Evolutionary conservation across 345 rosid genomes (phyloP), one percentile per base, ranked within the genome.

Genomic region (Populus tremula): DNA sequence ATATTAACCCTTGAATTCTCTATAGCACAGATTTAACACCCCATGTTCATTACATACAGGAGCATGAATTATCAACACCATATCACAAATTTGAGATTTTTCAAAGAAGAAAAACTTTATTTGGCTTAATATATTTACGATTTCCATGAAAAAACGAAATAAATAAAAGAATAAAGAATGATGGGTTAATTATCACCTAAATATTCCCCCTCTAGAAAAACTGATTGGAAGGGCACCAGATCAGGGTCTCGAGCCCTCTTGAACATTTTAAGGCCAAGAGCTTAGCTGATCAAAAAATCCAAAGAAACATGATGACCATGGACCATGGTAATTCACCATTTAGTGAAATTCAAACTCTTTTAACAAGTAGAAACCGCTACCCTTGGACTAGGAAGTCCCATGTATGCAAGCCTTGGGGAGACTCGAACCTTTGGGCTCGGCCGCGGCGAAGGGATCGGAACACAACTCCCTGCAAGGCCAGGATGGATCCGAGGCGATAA

Each of bases 351-450:
- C 18, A 21, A 17, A 13, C 56, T 50, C 56, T 18, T 31, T 41
- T 41, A 63, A 56, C 8, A 63, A 16, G 79, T 47, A 33, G 33
- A 35, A 64, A 65, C 67, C 8, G 78, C n/a, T 1, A 80, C 61
- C 72, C 86, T 84, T 29, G 88, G 88, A 78, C 87, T 85, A 41
- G 88, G 88, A 21, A 85, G 79, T 71, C 88, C 90, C 90, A 85
- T 85, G 78, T 80, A 87, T n/a, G 90, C 81, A 33, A 87, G 90
- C 74, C 87, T 82, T 36, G 90, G 88, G 2, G 88, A 87, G 73
- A 87, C 77, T 5, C 84, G 79, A 41, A 85, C 80, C 75, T 43
- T 78, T 2, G 87, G 88, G 80, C 87, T 85, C 1, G 90, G 90
- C 59, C 90, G 53, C 3, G 90, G 88, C 4, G 90, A 87, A 31